Percentiles rank a stretch among this genome's conserved stretches.
phyloP scores from a whole-genome alignment of 2,329 filamentous ascomycete species.

The Fusarium cicatricum region DNA sequence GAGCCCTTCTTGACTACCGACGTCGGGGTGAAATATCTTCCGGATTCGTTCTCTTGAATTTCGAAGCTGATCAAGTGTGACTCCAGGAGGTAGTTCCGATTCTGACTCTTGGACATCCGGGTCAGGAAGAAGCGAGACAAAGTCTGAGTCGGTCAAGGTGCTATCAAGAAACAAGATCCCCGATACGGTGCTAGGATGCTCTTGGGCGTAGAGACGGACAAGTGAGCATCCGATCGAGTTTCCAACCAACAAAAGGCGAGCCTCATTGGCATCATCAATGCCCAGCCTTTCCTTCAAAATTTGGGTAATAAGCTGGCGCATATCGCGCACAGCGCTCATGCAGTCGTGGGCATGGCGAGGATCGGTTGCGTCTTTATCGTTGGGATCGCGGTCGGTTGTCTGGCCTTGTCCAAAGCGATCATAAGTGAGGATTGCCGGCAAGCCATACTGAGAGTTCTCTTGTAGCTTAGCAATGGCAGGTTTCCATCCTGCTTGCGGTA shows the following conservation, averaged over 20 bases:
- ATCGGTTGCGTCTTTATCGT: constrained; percentile 49
- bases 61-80: constrained; percentile 20
- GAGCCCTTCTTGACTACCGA: constrained; percentile 32
- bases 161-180: constrained; percentile 63
- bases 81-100: constrained; percentile 21
- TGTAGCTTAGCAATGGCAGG: constrained; percentile 13
- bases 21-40: constrained; percentile 32
- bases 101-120: constrained; percentile 59
- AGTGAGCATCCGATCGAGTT: constrained; percentile 46
- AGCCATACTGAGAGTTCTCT: neutral
- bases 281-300: constrained; percentile 7
- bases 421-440: constrained; percentile 59
- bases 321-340: constrained; percentile 44
- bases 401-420: constrained; percentile 66
- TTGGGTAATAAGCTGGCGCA: constrained; percentile 29
- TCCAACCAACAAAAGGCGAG: constrained; percentile 19
- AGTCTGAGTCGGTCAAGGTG: constrained; percentile 65
- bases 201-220: constrained; percentile 59
- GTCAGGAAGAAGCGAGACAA: constrained; percentile 63
- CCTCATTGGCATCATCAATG: neutral
- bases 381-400: constrained; percentile 53
- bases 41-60: constrained; percentile 12
- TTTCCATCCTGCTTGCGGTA: constrained; percentile 32
- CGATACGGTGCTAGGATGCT: constrained; percentile 54
- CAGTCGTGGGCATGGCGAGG: constrained; percentile 57